phyloP scores from a whole-genome alignment of 352 stramenopile genomes.

The Globisporangium middletonii region DNA sequence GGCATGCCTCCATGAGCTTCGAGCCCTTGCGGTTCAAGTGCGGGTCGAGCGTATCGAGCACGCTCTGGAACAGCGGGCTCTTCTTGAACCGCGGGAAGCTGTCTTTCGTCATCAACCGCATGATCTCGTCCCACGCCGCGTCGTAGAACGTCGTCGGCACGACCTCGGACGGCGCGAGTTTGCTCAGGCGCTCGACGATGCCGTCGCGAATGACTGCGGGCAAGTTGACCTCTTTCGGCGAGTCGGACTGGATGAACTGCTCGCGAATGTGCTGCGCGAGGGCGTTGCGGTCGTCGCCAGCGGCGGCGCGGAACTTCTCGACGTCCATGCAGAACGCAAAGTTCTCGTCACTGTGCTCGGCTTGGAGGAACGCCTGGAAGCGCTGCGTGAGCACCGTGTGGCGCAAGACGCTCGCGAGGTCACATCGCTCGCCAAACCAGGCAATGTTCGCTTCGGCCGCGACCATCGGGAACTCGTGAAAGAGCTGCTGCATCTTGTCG shows the following conservation, averaged over 20 bases:
- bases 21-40: constrained; percentile 60
- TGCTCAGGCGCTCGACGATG: constrained; percentile 27
- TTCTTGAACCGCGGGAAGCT: constrained; percentile 81
- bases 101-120: constrained; percentile 76
- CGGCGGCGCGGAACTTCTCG: constrained; percentile 34
- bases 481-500: constrained; percentile 34
- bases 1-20: constrained; percentile 53
- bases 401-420: constrained; percentile 53
- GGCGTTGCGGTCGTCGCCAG: constrained; percentile 21
- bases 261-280: constrained; percentile 38
- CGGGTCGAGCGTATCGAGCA: constrained; percentile 58
- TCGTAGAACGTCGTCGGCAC: constrained; percentile 46
- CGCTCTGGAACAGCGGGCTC: constrained; percentile 51
- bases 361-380: constrained; percentile 59
- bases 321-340: constrained; percentile 70
- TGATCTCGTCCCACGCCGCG: constrained; percentile 64
- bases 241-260: constrained; percentile 50
- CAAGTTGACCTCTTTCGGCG: constrained; percentile 70
- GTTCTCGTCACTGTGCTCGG: constrained; percentile 78
- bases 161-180: constrained; percentile 16
- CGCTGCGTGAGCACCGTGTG: constrained; percentile 52
- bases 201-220: constrained; percentile 50
- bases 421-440: constrained; percentile 65
- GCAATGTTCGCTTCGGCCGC: constrained; percentile 65
- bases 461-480: constrained; percentile 49